Evolutionary conservation across 805 yeast species (phyloP).

Genomic region (Yamadazyma ubonensis): DNA sequence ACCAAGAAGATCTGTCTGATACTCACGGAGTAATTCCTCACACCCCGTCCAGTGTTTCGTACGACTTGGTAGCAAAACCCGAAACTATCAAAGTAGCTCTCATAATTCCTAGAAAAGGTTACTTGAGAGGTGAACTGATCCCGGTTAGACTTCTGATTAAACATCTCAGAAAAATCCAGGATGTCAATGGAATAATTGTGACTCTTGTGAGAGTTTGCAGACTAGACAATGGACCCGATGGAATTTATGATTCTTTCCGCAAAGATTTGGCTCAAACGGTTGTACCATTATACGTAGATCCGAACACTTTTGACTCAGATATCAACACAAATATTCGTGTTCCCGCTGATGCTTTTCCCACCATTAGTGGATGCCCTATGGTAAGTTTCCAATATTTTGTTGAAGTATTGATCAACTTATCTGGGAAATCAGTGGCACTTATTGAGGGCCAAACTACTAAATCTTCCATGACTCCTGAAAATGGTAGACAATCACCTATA

Average conservation of each 20-base stretch:
- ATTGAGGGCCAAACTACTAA: conserved; percentile 21
- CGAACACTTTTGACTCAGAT: conserved; percentile 53
- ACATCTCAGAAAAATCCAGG: conserved; percentile 70
- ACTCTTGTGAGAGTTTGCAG: conserved; percentile 81
- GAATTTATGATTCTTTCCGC: conserved; percentile 68
- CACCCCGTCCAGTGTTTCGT: conserved; percentile 11
- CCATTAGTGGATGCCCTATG: conserved; percentile 66
- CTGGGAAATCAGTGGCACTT: conserved; percentile 51
- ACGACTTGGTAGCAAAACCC: conserved; percentile 16
- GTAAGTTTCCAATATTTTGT: conserved; percentile 82
- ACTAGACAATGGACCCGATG: conserved; percentile 54
- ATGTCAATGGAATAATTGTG: conserved; percentile 69
- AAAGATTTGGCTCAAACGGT: conserved; percentile 80
- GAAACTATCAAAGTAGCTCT: conserved; percentile 37
- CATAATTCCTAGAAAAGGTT: conserved; percentile 60
- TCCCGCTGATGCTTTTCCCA: conserved; percentile 85
- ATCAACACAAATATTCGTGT: conserved; percentile 64
- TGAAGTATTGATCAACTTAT: conserved; percentile 78
- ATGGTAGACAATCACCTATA: conserved; percentile 15
- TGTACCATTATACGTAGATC: conserved; percentile 77
- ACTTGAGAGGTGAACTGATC: conserved; percentile 72
- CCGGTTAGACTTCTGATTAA: conserved; percentile 67
- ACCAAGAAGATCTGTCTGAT: conserved; percentile 1
- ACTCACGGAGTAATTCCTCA: conserved; percentile 5
- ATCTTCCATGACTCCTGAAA: conserved; percentile 9